phyloP scores from a whole-genome alignment of 2,329 filamentous ascomycete genomes.

The Monosporascus sp. region DNA sequence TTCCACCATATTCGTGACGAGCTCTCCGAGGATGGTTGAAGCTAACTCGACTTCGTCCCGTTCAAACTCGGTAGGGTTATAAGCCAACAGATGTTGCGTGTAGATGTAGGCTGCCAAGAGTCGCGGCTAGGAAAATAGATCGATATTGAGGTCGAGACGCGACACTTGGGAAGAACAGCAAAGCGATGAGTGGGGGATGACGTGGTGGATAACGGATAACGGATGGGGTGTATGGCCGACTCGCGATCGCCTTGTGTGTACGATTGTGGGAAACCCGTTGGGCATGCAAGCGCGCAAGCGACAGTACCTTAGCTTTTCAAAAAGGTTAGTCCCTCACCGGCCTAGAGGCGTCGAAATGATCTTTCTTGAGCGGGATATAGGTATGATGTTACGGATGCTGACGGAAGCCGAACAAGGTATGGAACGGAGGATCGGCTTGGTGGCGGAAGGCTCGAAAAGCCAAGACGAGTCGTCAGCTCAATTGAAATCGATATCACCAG shows the following conservation, averaged over 20 bases:
- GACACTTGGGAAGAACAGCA: constrained; percentile 9
- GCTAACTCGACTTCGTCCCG: constrained; percentile 16
- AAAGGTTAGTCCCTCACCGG: neutral
- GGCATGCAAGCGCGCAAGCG: neutral
- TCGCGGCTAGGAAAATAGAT: constrained; percentile 7
- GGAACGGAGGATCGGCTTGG: neutral
- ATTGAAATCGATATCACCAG: neutral
- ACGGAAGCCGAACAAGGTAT: neutral
- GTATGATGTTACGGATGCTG: neutral
- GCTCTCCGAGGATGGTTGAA: constrained; percentile 10
- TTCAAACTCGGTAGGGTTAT: constrained; percentile 1
- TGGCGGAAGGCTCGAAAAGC: neutral
- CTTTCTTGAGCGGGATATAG: neutral
- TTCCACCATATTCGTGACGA: constrained; percentile 78
- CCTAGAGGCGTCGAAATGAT: neutral
- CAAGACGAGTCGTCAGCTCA: neutral
- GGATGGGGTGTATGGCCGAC: no score
- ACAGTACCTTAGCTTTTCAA: neutral
- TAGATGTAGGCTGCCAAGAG: constrained; percentile 5
- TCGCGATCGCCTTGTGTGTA: neutral
- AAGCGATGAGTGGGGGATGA: constrained; percentile 1
- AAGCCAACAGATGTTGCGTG: constrained; percentile 2
- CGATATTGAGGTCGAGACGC: constrained; percentile 5
- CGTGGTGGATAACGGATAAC: neutral
- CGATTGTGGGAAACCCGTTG: neutral